Base-by-base conservation (phyloP, 164 flowering plant species). In the Kalanchoe fedtschenkoi region DNA sequence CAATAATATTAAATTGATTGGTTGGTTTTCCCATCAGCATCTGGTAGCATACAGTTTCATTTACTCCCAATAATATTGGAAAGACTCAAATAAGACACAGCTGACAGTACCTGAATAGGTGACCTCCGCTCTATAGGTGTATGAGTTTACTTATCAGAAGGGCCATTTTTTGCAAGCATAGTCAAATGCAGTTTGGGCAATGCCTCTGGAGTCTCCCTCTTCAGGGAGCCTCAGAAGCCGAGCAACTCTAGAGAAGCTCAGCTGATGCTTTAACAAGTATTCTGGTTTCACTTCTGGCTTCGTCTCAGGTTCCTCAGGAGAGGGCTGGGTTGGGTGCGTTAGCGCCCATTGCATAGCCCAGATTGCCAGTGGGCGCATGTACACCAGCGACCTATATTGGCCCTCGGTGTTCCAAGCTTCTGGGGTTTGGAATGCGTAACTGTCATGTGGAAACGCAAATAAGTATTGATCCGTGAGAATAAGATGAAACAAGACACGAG, bases 281-380 rank as follows among this genome's bases (percentile, higher is more conserved):
- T 19, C 76, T 56, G 73, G 74, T 11, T 70, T 60, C 2, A 60
- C 46, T 61, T 77, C 78, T 29, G 47, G 65, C 58, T 60, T 68
- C 13, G 10, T 47, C 62, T 76, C 80, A 30, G 63, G 66, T 62
- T 63, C 61, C 33, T 47, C 38, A 35, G 67, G 69, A 62, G 71
- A 70, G 2, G 28, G 41, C 41, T 34, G 9, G 22, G 13, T 58
- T 34, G 91, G 80, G n/a, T 69, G 69, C 6, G 91, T 66, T 63
- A 92, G 58, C 32, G 95, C 98, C 96, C 96, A 84, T 39, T 92
- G 98, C 88, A 92, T 92, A 54, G 87, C 91, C 98, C 98, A 92
- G 63, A 92, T 86, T 10, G 96, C 88, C 57, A 92, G 72, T 22
- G 98, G 98, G 17, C 96, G 79, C 98, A 89, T 92, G 64, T 92